Base-by-base conservation (phyloP, 1,284 basidiomycete species). In the Apiotrichum siamense region DNA sequence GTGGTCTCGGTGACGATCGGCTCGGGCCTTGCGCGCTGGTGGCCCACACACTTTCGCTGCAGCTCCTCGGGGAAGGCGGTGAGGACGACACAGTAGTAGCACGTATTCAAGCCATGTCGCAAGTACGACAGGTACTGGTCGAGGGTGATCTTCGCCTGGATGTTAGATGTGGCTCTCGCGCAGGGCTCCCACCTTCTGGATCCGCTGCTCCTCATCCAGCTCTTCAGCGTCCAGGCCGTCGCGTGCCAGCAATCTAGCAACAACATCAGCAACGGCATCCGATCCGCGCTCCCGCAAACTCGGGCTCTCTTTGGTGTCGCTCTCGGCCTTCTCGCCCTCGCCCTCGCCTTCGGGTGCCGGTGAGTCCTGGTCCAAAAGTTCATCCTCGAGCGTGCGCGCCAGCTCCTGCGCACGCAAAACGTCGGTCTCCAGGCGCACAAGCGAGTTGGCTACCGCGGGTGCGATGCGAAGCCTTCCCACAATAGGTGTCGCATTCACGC, bases 31-130 rank as follows among this genome's bases (percentile, higher is more conserved):
- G 67, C 61, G 72, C 92, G 82, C 54, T 87, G 78, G 77, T 97
- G 93, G 76, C 84, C 85, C 62, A 94, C 79, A 78, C 92, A 96
- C 76, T 91, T 89, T 67, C 89, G 82, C 73, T 90, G 85, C 65
- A 97, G 80, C 78, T 94, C 90, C 76, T 97, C 93, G 72, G 86
- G 76, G 77, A 91, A 90, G 75, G 93, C 86, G 69, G 84, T 86
- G 60, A 88, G 82, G 69, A 89, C 84, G 63, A 87, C 84, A 78
- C 92, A 97, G 77, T 97, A 97, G 76, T 92, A 97, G 80, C 93
- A 75, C 23, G 69, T 70, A 27, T 68, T 66, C 6, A 75, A 58
- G 38, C 66, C 72, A 29, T 65, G 52, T 7, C 66, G 65, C 27
- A 72, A 60, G 42, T 70, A 71, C 1, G 66, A 59, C 17, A 72